Evolutionary conservation across 2,329 filamentous ascomycete genomes (phyloP), one percentile per base, ranked within the genome.

Genomic region (Macrophomina tecta): DNA sequence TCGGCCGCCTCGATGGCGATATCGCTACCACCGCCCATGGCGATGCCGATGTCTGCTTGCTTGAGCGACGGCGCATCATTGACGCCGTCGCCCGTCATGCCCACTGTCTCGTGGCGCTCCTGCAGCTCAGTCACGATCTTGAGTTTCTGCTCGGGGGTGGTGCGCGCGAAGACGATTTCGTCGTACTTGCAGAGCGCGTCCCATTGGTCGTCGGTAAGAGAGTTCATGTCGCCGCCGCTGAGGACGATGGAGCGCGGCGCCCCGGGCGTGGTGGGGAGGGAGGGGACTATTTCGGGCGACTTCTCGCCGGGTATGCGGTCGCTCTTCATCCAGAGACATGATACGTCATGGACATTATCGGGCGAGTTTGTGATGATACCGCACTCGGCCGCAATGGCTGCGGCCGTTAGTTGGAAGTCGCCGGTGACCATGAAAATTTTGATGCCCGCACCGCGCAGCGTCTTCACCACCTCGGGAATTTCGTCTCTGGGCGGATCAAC

Each of bases 381-480:
- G 68, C 90, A 91, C 65, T 92, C 87, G 3, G 85, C 82, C 0
- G 91, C 90, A 69, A 94, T 93, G 1, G 90, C 89, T 69, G 88
- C 83, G 0, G 91, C 91, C 0, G 91, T 94, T 16, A 93, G 83
- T 32, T 89, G 89, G 74, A 91, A 93, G 73, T 94, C 91, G 9
- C 91, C 90, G 1, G 91, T 94, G 0, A 93, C 91, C 91, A 94
- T 94, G 76, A 91, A 90, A 36, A 93, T 88, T n/a, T 89, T 83
- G 64, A 94, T 90, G 1, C 90, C 89, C 4, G 91, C 91, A 1
- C 86, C 82, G 12, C 90, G 85, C 16, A 93, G 82, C 0, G 85
- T 91, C n/a, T 81, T 79, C 34, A 89, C 80, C 0, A 88, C 86
- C 12, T 82, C 81, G 0, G 86, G 84, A 38, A 89, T 88, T 70